These are phyloP conservation scores for Talaromyces liani DNA, from an alignment of 495 filamentous ascomycete genomes.

Conservation along the genomic window DNA sequence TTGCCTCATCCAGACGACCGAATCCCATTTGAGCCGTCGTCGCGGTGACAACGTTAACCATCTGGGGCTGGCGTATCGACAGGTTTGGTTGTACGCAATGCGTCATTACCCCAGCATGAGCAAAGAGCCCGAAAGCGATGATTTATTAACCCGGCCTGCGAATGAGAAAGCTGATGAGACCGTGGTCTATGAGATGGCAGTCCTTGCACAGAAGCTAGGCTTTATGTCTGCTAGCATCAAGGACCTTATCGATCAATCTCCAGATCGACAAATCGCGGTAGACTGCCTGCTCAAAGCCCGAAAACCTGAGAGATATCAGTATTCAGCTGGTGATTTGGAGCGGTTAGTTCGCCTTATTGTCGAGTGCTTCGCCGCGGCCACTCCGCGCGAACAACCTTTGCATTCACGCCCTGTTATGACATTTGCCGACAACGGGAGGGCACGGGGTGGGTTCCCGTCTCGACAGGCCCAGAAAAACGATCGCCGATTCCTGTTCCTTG, in stretches of 20 bases:
- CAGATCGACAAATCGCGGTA: conserved; percentile 23
- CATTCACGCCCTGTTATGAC: conserved; percentile 8
- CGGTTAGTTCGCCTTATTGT: conserved; percentile 15
- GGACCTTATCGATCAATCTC: conserved; percentile 14
- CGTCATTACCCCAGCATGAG: conserved; percentile 21
- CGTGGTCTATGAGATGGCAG: conserved; percentile 21
- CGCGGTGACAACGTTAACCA: not conserved
- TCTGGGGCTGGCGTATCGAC: conserved; percentile 13
- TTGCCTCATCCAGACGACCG: conserved; percentile 18
- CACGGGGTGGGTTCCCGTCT: conserved; percentile 15
- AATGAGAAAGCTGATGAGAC: conserved; percentile 18
- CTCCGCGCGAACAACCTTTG: conserved; percentile 9
- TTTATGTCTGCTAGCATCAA: conserved; percentile 20
- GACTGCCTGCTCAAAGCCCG: conserved; percentile 23
- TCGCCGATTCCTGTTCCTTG: conserved; percentile 19
- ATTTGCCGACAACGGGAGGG: conserved; percentile 11
- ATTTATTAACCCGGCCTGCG: conserved; percentile 17
- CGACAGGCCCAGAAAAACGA: conserved; percentile 15
- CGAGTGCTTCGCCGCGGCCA: conserved; percentile 19
- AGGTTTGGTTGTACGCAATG: conserved; percentile 23
- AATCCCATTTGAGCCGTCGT: conserved; percentile 9
- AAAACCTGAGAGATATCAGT: conserved; percentile 21
- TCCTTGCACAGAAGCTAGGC: conserved; percentile 19
- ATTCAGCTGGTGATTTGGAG: conserved; percentile 16
- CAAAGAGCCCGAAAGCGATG: conserved; percentile 13